A percentile compares a stretch with the other conserved stretches of the same genome.
Evolutionary conservation across 2,329 filamentous ascomycete species (phyloP).

Genomic region (Monosporascus sp.): DNA sequence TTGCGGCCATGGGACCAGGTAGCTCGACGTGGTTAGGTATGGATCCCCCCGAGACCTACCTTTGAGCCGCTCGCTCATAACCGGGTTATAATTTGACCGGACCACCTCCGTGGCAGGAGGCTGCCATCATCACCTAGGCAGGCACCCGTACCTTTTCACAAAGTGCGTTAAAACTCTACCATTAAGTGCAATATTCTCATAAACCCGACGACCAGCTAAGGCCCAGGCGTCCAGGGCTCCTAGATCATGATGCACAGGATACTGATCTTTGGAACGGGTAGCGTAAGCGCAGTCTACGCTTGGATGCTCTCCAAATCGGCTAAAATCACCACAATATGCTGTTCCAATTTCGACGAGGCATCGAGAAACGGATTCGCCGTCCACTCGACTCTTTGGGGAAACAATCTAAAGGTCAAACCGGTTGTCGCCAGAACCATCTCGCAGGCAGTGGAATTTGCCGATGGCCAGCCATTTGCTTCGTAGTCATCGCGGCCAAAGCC

Average conservation of each 20-base stretch:
- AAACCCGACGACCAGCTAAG: too few species aligned
- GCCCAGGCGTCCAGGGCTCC: conserved; percentile 2
- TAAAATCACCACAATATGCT: conserved; percentile 23
- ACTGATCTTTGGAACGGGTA: conserved; percentile 29
- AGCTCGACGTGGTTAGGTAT: too few species aligned
- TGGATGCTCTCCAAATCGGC: conserved; percentile 19
- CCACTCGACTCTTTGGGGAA: conserved; percentile 25
- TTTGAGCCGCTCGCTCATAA: too few species aligned
- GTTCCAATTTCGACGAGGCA: conserved; percentile 25
- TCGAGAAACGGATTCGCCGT: conserved; percentile 23
- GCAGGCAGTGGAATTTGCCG: conserved; percentile 21
- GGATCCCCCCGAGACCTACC: too few species aligned
- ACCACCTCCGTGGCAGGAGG: too few species aligned
- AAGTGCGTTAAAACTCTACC: too few species aligned
- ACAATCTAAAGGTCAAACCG: conserved; percentile 19
- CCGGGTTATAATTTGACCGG: too few species aligned
- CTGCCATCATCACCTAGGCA: too few species aligned
- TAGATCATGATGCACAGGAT: conserved; percentile 14
- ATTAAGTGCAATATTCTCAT: too few species aligned
- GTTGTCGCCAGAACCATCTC: conserved; percentile 18
- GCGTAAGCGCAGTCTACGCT: conserved; percentile 24
- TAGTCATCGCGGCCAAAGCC: conserved; percentile 22
- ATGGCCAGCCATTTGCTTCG: conserved; percentile 18
- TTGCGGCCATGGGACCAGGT: too few species aligned
- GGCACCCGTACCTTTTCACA: too few species aligned